A percentile compares a stretch with the other conserved stretches of the same genome.
Evolutionary conservation across 2,329 filamentous ascomycete genomes (phyloP).

Genomic region (Seiridium cupressi): DNA sequence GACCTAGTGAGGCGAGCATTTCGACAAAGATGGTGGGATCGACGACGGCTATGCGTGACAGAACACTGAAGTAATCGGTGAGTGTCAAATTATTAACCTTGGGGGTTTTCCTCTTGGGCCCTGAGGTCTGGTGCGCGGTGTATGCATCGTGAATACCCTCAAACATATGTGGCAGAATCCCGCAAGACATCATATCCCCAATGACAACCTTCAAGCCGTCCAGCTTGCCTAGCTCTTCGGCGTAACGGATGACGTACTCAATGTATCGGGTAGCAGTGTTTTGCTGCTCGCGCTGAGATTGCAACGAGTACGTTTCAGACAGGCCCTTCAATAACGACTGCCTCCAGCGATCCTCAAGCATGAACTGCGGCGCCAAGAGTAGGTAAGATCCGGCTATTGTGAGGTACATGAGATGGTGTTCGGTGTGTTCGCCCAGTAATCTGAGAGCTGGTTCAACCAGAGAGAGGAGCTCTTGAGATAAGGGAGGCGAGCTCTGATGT

Average conservation of each 20-base stretch:
- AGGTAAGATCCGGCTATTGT: conserved; percentile 70
- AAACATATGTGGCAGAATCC: conserved; percentile 63
- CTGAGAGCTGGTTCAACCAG: conserved; percentile 64
- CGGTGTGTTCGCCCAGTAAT: conserved; percentile 64
- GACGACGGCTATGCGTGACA: conserved; percentile 74
- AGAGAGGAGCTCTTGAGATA: conserved; percentile 59
- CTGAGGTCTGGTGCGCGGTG: conserved; percentile 77
- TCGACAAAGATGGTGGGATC: conserved; percentile 68
- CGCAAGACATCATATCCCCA: conserved; percentile 62
- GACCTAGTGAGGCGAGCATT: conserved; percentile 47
- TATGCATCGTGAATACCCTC: conserved; percentile 65
- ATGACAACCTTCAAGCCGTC: conserved; percentile 62
- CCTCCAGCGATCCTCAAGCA: conserved; percentile 56
- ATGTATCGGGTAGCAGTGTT: conserved; percentile 59
- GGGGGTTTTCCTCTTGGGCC: conserved; percentile 69
- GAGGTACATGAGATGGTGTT: conserved; percentile 60
- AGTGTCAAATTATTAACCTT: conserved; percentile 74
- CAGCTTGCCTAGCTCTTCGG: conserved; percentile 59
- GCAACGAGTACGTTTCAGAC: conserved; percentile 47
- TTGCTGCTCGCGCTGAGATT: conserved; percentile 54
- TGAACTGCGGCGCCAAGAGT: conserved; percentile 65
- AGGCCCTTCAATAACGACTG: conserved; percentile 48
- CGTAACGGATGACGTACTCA: conserved; percentile 63
- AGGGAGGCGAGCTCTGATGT: conserved; percentile 60
- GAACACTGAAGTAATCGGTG: conserved; percentile 80